A percentile compares a stretch with the other conserved stretches of the same genome.
phyloP scores from a whole-genome alignment of 2,329 filamentous ascomycete species.

The Ceratocystiopsis sp. region DNA sequence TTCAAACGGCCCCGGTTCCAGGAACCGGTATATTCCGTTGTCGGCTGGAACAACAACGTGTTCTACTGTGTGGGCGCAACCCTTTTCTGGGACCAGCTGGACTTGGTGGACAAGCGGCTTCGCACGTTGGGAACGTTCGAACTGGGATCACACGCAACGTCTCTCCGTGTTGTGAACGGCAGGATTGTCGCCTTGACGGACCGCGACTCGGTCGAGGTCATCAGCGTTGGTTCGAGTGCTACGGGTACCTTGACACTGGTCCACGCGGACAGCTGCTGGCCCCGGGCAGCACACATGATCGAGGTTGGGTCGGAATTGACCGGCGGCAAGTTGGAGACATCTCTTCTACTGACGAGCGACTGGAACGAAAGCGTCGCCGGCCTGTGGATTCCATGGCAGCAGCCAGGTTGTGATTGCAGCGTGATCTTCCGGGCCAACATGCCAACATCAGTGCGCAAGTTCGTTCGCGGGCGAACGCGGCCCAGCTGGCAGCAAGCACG shows the following conservation, averaged over 20 bases:
- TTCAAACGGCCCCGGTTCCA: slow-evolving; percentile 25
- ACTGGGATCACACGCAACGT: slow-evolving; percentile 35
- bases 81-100: slow-evolving; percentile 39
- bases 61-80: slow-evolving; percentile 36
- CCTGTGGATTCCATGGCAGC: slow-evolving; percentile 30
- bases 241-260: slow-evolving; percentile 22
- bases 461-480: slow-evolving; percentile 35
- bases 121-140: slow-evolving; percentile 26
- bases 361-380: slow-evolving; percentile 29
- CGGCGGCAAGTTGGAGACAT: slow-evolving; percentile 13
- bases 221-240: slow-evolving; percentile 25
- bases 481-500: slow-evolving; percentile 29
- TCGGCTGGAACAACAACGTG: slow-evolving; percentile 36
- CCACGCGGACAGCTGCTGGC: slow-evolving; percentile 28
- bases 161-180: slow-evolving; percentile 28
- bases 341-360: slow-evolving; percentile 31
- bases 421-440: slow-evolving; percentile 39
- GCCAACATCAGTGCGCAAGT: slow-evolving; percentile 36
- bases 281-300: slow-evolving; percentile 28
- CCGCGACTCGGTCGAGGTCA: slow-evolving; percentile 36
- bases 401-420: slow-evolving; percentile 23
- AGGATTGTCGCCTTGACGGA: slow-evolving; percentile 34
- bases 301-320: slow-evolving; percentile 19
- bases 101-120: slow-evolving; percentile 33
- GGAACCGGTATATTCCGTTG: slow-evolving; percentile 37